Conservation (phyloP, 805 yeast species). For the Pichia occidentalis region DNA sequence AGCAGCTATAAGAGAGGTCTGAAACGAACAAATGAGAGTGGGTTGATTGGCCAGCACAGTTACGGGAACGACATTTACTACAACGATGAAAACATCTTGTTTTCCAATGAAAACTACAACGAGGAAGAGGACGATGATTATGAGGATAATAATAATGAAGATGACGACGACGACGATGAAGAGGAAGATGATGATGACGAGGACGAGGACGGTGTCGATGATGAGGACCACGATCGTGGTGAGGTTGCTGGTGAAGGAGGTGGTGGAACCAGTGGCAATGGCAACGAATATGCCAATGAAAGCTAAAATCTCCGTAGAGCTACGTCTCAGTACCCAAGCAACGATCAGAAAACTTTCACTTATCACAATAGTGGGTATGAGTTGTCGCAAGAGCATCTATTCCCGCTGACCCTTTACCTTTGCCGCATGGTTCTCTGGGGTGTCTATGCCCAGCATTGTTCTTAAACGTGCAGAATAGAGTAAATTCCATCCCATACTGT, state of each 20-base stretch:
- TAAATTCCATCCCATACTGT: too few species aligned
- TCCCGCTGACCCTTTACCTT: not conserved
- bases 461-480: too few species aligned
- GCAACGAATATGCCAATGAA: not conserved
- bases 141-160: constrained; percentile 7
- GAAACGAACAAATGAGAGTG: not conserved
- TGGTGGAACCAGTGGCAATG: not conserved
- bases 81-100: not conserved
- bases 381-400: too few species aligned
- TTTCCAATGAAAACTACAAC: not conserved
- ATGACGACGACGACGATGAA: not conserved
- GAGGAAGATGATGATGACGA: constrained; percentile 2
- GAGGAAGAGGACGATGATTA: constrained; percentile 3
- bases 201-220: constrained; percentile 6
- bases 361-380: too few species aligned
- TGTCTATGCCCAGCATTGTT: not conserved
- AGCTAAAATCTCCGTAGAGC: not conserved
- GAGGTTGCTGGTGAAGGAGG: constrained; percentile 2
- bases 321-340: not conserved
- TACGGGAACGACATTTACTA: not conserved
- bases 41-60: too few species aligned
- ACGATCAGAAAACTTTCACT: not conserved
- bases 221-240: constrained; percentile 1
- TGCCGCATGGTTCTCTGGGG: not conserved
- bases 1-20: too few species aligned